Evolutionary conservation across 768 basidiomycete species (phyloP).

Genomic region (Glaciozyma antarctica): DNA sequence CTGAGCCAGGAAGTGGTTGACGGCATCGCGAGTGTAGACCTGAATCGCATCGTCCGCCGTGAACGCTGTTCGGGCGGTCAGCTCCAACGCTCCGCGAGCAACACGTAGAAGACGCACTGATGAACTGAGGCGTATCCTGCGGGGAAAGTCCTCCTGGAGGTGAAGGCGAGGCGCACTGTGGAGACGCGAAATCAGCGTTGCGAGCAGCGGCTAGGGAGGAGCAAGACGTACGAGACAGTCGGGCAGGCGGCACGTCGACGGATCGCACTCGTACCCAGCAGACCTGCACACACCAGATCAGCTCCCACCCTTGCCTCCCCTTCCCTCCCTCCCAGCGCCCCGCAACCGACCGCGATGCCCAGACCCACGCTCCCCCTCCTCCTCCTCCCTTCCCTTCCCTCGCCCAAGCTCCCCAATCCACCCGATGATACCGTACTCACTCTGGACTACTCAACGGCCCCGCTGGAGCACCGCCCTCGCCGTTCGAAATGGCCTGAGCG

Average conservation of each 20-base stretch:
- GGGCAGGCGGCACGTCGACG: constrained; percentile 57
- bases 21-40: constrained; percentile 57
- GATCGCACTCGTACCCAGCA: constrained; percentile 63
- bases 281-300: constrained; percentile 39
- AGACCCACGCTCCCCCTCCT: neutral
- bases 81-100: constrained; percentile 39
- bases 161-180: constrained; percentile 56
- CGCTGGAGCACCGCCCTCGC: neutral
- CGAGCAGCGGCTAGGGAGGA: too few species aligned
- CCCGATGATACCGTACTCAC: neutral
- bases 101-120: constrained; percentile 23
- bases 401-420: neutral
- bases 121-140: constrained; percentile 43
- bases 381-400: neutral
- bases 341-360: too few species aligned
- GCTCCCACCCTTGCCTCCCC: neutral
- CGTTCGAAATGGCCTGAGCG: neutral
- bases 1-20: constrained; percentile 65
- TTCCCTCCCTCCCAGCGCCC: neutral
- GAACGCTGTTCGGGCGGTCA: constrained; percentile 16
- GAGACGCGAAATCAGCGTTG: neutral
- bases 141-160: constrained; percentile 63
- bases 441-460: neutral
- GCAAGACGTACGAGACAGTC: constrained; percentile 47
- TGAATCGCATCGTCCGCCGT: constrained; percentile 50